Conservation (phyloP, 1,284 basidiomycete species). For the Inonotus hispidus region DNA sequence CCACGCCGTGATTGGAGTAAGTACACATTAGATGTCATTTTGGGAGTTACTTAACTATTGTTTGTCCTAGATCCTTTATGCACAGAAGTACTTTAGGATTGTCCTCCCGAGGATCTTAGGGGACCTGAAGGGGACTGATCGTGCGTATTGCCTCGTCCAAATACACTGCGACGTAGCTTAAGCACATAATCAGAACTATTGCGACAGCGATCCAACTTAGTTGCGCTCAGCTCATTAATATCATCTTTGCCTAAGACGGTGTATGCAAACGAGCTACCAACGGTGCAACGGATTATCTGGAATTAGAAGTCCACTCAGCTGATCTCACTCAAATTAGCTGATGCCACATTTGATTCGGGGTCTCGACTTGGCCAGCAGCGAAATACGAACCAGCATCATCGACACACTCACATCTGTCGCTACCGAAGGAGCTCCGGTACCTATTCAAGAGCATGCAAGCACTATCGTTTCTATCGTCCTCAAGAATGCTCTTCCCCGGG, state of each 20-base stretch:
- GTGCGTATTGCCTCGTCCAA: constrained; percentile 31
- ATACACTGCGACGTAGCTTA: background rate
- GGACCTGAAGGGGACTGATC: constrained; percentile 43
- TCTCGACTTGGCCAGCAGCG: constrained; percentile 69
- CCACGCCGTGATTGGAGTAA: constrained; percentile 70
- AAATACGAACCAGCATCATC: constrained; percentile 76
- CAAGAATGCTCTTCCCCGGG: constrained; percentile 44
- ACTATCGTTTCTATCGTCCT: constrained; percentile 71
- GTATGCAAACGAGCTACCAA: constrained; percentile 62
- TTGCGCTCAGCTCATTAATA: constrained; percentile 81
- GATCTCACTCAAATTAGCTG: constrained; percentile 45
- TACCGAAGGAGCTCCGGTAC: constrained; percentile 39
- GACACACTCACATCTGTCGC: constrained; percentile 73
- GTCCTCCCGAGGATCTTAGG: constrained; percentile 73
- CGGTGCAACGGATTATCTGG: constrained; percentile 38
- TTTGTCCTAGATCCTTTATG: constrained; percentile 65
- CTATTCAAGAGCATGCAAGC: constrained; percentile 63
- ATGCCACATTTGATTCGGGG: constrained; percentile 87
- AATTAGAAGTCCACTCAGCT: background rate
- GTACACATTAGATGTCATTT: background rate
- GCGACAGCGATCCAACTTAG: constrained; percentile 69
- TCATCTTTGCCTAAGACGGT: constrained; percentile 74
- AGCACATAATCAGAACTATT: constrained; percentile 32
- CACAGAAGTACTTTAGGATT: constrained; percentile 77
- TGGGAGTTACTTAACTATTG: background rate